Conservation (phyloP, 768 basidiomycete genomes). For the Trichaptum fuscoviolaceum region DNA sequence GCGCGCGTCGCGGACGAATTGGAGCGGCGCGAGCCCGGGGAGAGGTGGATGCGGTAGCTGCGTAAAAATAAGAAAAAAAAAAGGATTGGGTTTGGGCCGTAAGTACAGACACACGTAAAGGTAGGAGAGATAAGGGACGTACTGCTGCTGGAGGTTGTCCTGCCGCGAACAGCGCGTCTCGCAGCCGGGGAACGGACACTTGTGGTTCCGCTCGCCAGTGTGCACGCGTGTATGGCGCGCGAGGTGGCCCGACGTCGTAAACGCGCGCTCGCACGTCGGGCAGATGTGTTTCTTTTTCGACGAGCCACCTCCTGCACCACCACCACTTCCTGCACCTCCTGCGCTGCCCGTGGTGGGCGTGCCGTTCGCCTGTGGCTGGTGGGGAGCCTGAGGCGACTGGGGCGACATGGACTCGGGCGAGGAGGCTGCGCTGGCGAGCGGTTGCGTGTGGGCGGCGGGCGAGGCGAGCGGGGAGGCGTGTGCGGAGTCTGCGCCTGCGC, state of each 20-base stretch:
- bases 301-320: not conserved
- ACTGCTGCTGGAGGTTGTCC: slow-evolving; percentile 76
- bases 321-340: too few species aligned
- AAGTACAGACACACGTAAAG: not conserved
- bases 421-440: not conserved
- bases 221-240: slow-evolving; percentile 86
- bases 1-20: slow-evolving; percentile 51
- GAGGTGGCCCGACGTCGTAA: slow-evolving; percentile 87
- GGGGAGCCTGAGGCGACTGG: not conserved
- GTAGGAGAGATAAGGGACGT: slow-evolving; percentile 25
- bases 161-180: slow-evolving; percentile 87
- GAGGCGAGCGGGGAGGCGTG: not conserved
- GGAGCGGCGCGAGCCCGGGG: slow-evolving; percentile 69
- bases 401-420: not conserved
- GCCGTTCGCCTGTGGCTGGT: not conserved
- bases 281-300: slow-evolving; percentile 46
- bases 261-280: slow-evolving; percentile 64
- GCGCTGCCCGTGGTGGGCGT: not conserved
- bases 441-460: not conserved
- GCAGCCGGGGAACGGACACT: slow-evolving; percentile 93
- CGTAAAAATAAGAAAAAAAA: too few species aligned
- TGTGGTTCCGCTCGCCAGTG: slow-evolving; percentile 89
- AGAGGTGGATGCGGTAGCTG: slow-evolving; percentile 79
- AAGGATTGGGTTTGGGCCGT: not conserved
- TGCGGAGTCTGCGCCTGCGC: not conserved